These are phyloP conservation scores for Pyricularia pennisetigena DNA, from an alignment of 2,329 filamentous ascomycete genomes.

Conservation along the genomic window DNA sequence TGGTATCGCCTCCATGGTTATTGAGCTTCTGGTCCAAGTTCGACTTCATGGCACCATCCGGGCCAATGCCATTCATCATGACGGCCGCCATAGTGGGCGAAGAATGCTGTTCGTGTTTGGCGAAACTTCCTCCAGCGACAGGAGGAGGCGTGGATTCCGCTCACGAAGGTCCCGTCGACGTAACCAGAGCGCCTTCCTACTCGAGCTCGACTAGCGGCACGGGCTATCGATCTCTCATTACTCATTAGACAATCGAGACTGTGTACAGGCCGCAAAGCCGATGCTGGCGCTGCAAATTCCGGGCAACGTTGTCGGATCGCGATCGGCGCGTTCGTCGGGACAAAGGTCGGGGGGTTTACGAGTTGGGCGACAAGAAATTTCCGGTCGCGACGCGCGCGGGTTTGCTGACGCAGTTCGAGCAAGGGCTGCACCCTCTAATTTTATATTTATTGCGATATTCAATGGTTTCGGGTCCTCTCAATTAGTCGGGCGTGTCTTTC, in stretches of 20 bases:
- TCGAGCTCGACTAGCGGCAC: neutral
- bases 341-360: neutral
- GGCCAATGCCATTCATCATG: constrained; percentile 27
- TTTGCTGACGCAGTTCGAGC: neutral
- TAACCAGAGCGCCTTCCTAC: neutral
- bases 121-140: neutral
- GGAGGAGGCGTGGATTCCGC: neutral
- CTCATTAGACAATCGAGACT: neutral
- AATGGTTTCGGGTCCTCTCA: neutral
- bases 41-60: constrained; percentile 39
- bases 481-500: neutral
- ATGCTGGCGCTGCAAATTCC: neutral
- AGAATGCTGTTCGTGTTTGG: neutral
- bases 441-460: neutral
- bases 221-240: neutral
- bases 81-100: constrained; percentile 8
- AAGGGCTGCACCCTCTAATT: neutral
- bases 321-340: constrained; percentile 1
- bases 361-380: neutral
- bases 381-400: neutral
- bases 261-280: neutral
- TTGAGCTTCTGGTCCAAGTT: constrained; percentile 43
- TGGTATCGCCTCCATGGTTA: constrained; percentile 34
- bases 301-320: neutral
- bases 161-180: neutral